phyloP scores from a whole-genome alignment of 164 flowering plant genomes.

The Chloranthus sessilifolius region DNA sequence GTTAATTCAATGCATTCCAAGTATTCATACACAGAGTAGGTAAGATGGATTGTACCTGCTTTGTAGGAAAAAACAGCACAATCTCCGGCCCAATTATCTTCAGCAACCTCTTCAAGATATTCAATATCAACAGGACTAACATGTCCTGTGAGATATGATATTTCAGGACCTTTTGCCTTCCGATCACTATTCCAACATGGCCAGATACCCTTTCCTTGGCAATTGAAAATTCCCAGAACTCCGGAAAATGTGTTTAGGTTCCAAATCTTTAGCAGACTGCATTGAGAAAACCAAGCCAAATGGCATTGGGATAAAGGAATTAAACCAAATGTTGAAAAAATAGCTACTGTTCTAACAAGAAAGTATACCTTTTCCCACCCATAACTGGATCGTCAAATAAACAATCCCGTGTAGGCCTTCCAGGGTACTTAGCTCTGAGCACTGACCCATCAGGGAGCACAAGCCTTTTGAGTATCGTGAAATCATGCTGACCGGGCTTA shows the following conservation, averaged over 20 bases:
- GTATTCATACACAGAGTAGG: background rate
- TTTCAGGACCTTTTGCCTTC: constrained; percentile 7
- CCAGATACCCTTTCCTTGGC: constrained; percentile 74
- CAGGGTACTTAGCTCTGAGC: constrained; percentile 58
- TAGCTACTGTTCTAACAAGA: background rate
- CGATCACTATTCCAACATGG: constrained; percentile 33
- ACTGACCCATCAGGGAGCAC: constrained; percentile 79
- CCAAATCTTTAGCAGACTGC: constrained; percentile 68
- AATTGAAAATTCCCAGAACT: constrained; percentile 59
- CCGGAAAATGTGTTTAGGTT: constrained; percentile 58
- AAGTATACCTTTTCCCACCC: constrained; percentile 50
- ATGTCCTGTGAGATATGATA: constrained; percentile 23
- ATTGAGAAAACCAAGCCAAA: background rate
- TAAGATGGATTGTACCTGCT: constrained; percentile 26
- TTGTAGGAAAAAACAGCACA: constrained; percentile 51
- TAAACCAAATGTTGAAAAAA: background rate
- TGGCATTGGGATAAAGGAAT: background rate
- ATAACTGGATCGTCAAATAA: constrained; percentile 59
- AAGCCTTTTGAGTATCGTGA: constrained; percentile 50
- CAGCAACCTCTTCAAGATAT: constrained; percentile 44
- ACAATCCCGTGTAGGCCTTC: constrained; percentile 63
- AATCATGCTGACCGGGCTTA: constrained; percentile 63
- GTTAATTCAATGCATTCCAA: background rate
- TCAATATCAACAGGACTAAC: constrained; percentile 55
- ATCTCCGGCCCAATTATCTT: constrained; percentile 42